Base-by-base conservation (phyloP, 169 alveolate genomes). In the Plasmodium vivax region DNA sequence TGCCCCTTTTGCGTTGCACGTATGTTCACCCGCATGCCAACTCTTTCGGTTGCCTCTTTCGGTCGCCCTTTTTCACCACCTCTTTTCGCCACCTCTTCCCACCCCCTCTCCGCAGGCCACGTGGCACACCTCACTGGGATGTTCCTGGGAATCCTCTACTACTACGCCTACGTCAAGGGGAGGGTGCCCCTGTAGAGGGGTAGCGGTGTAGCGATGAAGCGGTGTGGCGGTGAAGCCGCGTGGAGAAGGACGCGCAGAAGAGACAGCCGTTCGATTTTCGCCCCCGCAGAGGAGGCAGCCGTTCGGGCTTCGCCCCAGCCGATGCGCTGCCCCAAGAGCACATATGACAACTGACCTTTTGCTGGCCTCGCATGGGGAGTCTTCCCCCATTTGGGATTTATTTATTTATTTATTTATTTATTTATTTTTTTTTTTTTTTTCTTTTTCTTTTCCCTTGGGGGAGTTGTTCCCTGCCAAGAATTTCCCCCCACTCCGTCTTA, bases 41-140 rank as follows among this genome's bases (percentile, higher is more conserved):
- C n/a, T n/a, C n/a, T n/a, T n/a, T n/a, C n/a, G n/a, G n/a, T n/a
- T n/a, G n/a, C n/a, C n/a, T n/a, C n/a, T n/a, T n/a, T n/a, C n/a
- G n/a, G n/a, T n/a, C n/a, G n/a, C n/a, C n/a, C n/a, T n/a, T n/a
- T n/a, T n/a, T n/a, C n/a, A n/a, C n/a, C n/a, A n/a, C n/a, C n/a
- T n/a, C n/a, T n/a, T n/a, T n/a, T n/a, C 6, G 38, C 68, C 38
- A n/a, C 3, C 3, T 19, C n/a, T 51, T 43, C 14, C 73, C 41
- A n/a, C n/a, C 36, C 43, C 38, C 30, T 72, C 38, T 58, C 34
- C 32, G 3, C 79, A 85, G 93, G 93, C 0, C 93, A 85, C 19
- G 73, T 77, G 16, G 84, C 93, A 41, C 93, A 85, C 58, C 81
- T 85, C 43, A 75, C 93, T 2, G 93, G 93, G 23, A 85, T 85